Evolutionary conservation across 768 basidiomycete species (phyloP), one percentile per base, ranked within the genome.

Genomic region (Cystofilobasidium macerans): DNA sequence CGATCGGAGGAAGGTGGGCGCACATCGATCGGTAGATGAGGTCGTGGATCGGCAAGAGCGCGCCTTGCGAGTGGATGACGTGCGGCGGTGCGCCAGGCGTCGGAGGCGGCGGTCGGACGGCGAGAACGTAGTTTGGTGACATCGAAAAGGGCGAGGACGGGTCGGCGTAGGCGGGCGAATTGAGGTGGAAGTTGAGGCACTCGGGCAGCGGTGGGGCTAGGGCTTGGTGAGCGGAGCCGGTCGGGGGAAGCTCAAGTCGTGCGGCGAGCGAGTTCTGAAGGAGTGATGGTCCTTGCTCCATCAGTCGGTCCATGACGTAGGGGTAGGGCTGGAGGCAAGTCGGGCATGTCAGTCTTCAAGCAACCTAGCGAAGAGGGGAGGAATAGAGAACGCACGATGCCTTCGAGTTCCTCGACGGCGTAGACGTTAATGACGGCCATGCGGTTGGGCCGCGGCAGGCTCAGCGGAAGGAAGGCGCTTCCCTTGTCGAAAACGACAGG

Each of bases 61-160:
- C n/a, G 18, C 67, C 67, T 24, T 35, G 60, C 40, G 45, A 45
- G n/a, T 47, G 57, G 42, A 6, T 35, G n/a, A 3, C 35, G 18
- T 9, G 6, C 18, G 36, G 20, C 20, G n/a, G n/a, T 5, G 9
- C 9, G 16, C 3, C 16, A 4, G 7, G 13, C 9, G 42, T 18
- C 16, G 16, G 16, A n/a, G 61, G 48, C 12, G 61, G 57, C 9
- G 67, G 48, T 18, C 61, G 62, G 45, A 68, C 48, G 36, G 67
- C 67, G 45, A 68, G 67, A 40, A 62, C 54, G 61, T 68, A 63
- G 67, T 62, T 64, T 0, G 67, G 67, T 8, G 62, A 57, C 35
- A 51, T 8, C 22, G 12, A 30, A 3, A 24, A 22, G 22, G 58
- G n/a, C 26, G 64, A 60, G n/a, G 47, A 20, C 26, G n/a, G 33